Percentiles rank a stretch among this genome's conserved stretches.
These are phyloP conservation scores for Sarocladium brachiariae DNA, from an alignment of 2,329 filamentous ascomycete genomes.

Conservation along the genomic window DNA sequence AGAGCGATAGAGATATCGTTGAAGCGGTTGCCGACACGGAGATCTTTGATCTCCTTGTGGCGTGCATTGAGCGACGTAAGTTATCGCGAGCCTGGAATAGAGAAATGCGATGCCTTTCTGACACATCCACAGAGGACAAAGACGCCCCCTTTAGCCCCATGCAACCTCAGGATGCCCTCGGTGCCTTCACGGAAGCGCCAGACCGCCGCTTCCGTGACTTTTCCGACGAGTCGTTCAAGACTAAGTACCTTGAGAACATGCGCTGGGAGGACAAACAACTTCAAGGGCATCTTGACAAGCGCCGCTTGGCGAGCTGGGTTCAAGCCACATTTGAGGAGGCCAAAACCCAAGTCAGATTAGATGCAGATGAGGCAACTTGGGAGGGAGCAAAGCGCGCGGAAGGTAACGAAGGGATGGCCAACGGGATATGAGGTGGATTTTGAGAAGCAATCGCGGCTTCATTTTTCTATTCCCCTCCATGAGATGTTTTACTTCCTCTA, in stretches of 20 bases:
- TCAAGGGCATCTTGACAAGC: constrained; percentile 56
- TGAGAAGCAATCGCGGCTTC: too few species aligned
- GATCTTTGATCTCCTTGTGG: constrained; percentile 59
- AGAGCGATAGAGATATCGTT: constrained; percentile 62
- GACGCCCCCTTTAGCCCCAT: constrained; percentile 37
- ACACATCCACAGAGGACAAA: constrained; percentile 31
- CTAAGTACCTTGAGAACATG: constrained; percentile 65
- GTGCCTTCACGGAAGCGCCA: constrained; percentile 54
- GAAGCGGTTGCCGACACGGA: constrained; percentile 57
- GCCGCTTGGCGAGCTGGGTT: constrained; percentile 64
- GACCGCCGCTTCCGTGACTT: constrained; percentile 53
- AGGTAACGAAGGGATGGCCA: background rate
- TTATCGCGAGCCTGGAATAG: constrained; percentile 14
- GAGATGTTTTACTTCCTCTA: too few species aligned
- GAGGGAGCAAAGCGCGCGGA: constrained; percentile 9
- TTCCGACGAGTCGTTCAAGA: constrained; percentile 52
- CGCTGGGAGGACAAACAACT: constrained; percentile 64
- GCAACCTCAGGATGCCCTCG: constrained; percentile 46
- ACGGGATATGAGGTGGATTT: background rate
- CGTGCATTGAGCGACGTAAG: constrained; percentile 60
- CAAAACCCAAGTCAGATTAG: constrained; percentile 24
- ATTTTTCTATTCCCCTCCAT: too few species aligned
- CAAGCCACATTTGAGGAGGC: constrained; percentile 31
- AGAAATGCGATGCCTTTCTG: constrained; percentile 18
- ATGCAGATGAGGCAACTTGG: constrained; percentile 24